These are phyloP conservation scores for Termitomyces sp. DNA, from an alignment of 768 basidiomycete species.

Conservation along the genomic window DNA sequence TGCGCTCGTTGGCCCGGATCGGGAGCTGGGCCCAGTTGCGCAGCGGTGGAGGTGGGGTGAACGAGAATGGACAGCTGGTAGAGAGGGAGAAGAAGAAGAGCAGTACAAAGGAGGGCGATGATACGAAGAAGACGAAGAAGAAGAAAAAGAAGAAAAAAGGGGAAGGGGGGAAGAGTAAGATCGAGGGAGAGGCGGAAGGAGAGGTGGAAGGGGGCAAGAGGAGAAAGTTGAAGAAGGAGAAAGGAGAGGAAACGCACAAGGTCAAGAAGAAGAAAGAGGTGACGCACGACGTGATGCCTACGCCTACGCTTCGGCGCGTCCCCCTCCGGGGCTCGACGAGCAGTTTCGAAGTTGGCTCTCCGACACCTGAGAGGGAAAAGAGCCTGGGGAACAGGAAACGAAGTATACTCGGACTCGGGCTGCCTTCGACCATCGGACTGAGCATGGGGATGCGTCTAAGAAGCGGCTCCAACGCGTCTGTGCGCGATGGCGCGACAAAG, in stretches of 20 bases:
- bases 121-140: not conserved
- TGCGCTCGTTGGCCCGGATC: constrained; percentile 66
- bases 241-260: not conserved
- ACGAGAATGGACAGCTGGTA: constrained; percentile 19
- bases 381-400: constrained; percentile 52
- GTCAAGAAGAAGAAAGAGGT: constrained; percentile 21
- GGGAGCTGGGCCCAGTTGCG: constrained; percentile 65
- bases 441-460: constrained; percentile 25
- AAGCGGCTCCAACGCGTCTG: constrained; percentile 30
- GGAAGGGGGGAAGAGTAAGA: constrained; percentile 17
- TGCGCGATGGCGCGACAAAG: not conserved
- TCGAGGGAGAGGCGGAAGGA: constrained; percentile 27
- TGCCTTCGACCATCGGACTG: constrained; percentile 43
- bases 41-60: constrained; percentile 13
- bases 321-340: constrained; percentile 34
- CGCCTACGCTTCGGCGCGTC: constrained; percentile 1
- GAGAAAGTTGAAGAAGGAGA: constrained; percentile 12
- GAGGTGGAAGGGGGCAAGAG: constrained; percentile 18
- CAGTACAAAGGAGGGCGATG: constrained; percentile 25
- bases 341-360: constrained; percentile 63
- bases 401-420: constrained; percentile 55
- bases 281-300: not conserved
- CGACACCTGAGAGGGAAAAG: constrained; percentile 31
- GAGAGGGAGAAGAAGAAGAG: constrained; percentile 22
- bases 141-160: constrained; percentile 20